phyloP scores from a whole-genome alignment of 2,329 filamentous ascomycete species.

The Alternaria arbusti region DNA sequence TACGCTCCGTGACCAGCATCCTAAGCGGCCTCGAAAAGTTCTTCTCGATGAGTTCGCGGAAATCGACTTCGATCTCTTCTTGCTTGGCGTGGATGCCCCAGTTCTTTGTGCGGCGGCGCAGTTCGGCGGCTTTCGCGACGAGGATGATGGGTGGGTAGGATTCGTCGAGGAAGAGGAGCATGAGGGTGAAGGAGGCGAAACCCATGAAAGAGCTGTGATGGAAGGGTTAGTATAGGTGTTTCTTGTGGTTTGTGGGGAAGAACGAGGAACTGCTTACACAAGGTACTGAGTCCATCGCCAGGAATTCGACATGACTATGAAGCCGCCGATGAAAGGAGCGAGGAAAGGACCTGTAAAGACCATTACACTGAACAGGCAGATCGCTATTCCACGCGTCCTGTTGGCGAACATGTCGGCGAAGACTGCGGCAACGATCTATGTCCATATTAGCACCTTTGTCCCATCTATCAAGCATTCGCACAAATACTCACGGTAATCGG shows the following conservation, averaged over 20 bases:
- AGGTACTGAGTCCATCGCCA: slow-evolving; percentile 65
- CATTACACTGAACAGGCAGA: slow-evolving; percentile 59
- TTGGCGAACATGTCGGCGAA: slow-evolving; percentile 64
- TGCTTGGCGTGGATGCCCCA: slow-evolving; percentile 68
- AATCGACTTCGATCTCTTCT: slow-evolving; percentile 61
- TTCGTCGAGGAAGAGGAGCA: slow-evolving; percentile 62
- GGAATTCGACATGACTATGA: slow-evolving; percentile 58
- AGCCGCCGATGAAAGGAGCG: slow-evolving; percentile 63
- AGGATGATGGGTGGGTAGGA: slow-evolving; percentile 66
- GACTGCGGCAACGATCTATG: slow-evolving; percentile 57
- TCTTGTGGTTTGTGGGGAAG: background rate
- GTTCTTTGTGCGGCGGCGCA: slow-evolving; percentile 63
- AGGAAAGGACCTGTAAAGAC: slow-evolving; percentile 61
- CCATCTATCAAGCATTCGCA: background rate
- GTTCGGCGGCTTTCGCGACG: slow-evolving; percentile 61
- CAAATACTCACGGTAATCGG: slow-evolving; percentile 56
- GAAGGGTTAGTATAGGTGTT: background rate
- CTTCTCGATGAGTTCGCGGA: slow-evolving; percentile 58
- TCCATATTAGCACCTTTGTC: background rate
- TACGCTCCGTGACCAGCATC: slow-evolving; percentile 58
- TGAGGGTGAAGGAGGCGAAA: slow-evolving; percentile 56
- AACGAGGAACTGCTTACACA: slow-evolving; percentile 32
- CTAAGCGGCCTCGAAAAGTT: slow-evolving; percentile 60
- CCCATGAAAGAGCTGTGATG: slow-evolving; percentile 57
- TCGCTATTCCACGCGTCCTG: slow-evolving; percentile 48